A percentile compares a stretch with the other conserved stretches of the same genome.
phyloP scores from a whole-genome alignment of 208 protist species.

The Lotmaria passim region DNA sequence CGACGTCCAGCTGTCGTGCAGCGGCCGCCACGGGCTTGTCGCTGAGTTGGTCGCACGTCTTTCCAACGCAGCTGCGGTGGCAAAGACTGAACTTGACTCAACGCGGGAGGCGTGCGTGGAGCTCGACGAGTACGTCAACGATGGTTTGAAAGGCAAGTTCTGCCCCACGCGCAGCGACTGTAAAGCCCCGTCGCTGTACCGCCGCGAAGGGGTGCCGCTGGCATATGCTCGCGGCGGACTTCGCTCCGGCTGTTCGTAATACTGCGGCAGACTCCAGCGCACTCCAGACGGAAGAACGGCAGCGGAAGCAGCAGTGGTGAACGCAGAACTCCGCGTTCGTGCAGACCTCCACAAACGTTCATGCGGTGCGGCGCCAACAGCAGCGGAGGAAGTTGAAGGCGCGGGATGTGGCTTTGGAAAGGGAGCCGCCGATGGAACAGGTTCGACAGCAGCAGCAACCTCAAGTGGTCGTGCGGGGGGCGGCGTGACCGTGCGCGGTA shows the following conservation, averaged over 20 bases:
- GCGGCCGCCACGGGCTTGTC: not conserved
- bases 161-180: not conserved
- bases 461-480: not conserved
- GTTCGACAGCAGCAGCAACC: not conserved
- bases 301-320: not conserved
- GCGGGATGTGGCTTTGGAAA: not conserved
- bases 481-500: not conserved
- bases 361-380: not conserved
- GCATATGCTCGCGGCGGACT: constrained; percentile 7
- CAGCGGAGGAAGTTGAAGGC: not conserved
- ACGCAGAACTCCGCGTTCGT: not conserved
- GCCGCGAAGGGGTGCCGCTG: constrained; percentile 10
- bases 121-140: constrained; percentile 16
- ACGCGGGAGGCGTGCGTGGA: not conserved
- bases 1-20: constrained; percentile 3
- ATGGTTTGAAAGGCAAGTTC: constrained; percentile 17
- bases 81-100: not conserved
- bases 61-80: not conserved
- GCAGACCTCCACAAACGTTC: not conserved
- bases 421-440: not conserved
- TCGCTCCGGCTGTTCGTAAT: not conserved
- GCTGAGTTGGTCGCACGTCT: not conserved
- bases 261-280: constrained; percentile 11
- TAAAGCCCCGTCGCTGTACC: not conserved
- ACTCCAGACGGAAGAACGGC: not conserved